phyloP scores from a whole-genome alignment of 2,329 filamentous ascomycete species.

The Apiospora saccharicola region DNA sequence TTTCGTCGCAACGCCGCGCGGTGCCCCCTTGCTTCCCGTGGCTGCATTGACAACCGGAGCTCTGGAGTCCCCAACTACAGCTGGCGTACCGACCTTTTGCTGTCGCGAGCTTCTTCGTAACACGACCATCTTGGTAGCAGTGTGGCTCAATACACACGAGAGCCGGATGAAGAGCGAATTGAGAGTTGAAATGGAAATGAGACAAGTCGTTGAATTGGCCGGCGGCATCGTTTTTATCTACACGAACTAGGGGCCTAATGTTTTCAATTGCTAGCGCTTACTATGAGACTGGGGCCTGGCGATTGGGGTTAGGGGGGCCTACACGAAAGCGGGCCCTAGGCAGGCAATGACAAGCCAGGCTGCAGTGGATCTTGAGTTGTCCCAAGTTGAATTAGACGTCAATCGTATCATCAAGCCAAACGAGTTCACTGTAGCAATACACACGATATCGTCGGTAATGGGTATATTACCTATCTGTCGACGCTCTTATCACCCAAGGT shows the following conservation, averaged over 20 bases:
- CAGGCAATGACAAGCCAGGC: neutral
- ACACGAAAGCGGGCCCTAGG: neutral
- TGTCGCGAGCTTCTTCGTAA: neutral
- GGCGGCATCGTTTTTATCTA: neutral
- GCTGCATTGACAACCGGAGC: neutral
- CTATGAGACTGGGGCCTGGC: neutral
- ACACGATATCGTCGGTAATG: too few relatives aligned
- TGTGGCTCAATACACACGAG: neutral
- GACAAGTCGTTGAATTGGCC: neutral
- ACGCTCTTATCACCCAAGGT: too few relatives aligned
- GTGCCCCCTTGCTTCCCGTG: too few relatives aligned
- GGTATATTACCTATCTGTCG: too few relatives aligned
- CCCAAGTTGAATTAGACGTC: too few relatives aligned
- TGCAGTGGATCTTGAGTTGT: neutral
- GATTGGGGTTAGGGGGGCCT: neutral
- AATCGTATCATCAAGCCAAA: too few relatives aligned
- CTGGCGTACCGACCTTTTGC: neutral
- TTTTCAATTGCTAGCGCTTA: neutral
- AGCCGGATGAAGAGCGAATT: neutral
- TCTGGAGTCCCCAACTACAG: too few relatives aligned
- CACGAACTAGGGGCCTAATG: neutral
- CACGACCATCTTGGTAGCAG: neutral
- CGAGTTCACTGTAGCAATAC: too few relatives aligned
- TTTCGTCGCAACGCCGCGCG: too few relatives aligned
- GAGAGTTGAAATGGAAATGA: neutral